phyloP scores from a whole-genome alignment of 495 filamentous ascomycete genomes.

The Penicillium robsamsonii region DNA sequence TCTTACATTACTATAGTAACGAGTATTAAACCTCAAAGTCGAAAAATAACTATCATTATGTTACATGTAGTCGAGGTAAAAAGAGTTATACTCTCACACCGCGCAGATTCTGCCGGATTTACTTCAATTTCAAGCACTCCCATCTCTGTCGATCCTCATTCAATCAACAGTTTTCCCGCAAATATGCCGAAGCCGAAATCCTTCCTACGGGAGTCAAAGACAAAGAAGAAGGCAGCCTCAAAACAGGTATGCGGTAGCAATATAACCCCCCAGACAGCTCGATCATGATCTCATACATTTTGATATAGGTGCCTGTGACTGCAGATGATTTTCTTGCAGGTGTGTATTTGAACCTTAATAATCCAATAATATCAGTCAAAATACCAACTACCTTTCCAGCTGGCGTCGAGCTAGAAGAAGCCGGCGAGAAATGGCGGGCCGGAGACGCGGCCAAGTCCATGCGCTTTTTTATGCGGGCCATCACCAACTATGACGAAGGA shows the following conservation, averaged over 20 bases:
- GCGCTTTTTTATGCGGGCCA: slow-evolving; percentile 66
- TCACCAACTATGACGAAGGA: slow-evolving; percentile 62
- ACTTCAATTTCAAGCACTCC: not conserved
- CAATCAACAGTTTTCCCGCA: not conserved
- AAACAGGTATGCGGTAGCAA: slow-evolving; percentile 31
- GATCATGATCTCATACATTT: slow-evolving; percentile 6
- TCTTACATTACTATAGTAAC: not conserved
- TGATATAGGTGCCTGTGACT: slow-evolving; percentile 49
- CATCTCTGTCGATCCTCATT: slow-evolving; percentile 2
- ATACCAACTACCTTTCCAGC: slow-evolving; percentile 29
- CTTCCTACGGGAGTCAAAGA: slow-evolving; percentile 47
- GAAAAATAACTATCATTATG: not conserved
- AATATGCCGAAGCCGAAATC: slow-evolving; percentile 54
- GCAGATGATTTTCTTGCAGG: slow-evolving; percentile 63
- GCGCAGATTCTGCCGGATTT: slow-evolving; percentile 11
- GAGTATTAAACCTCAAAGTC: not conserved
- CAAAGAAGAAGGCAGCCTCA: slow-evolving; percentile 43
- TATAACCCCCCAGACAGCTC: not conserved
- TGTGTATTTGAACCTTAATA: slow-evolving; percentile 16
- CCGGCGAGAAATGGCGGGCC: slow-evolving; percentile 71
- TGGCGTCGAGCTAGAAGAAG: slow-evolving; percentile 67
- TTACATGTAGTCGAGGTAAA: not conserved
- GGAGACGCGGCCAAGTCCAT: slow-evolving; percentile 67
- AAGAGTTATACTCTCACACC: slow-evolving; percentile 1
- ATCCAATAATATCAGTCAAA: not conserved